Evolutionary conservation across 1,139 yeast genomes (phyloP).

Genomic region (Taphrina wiesneri): DNA sequence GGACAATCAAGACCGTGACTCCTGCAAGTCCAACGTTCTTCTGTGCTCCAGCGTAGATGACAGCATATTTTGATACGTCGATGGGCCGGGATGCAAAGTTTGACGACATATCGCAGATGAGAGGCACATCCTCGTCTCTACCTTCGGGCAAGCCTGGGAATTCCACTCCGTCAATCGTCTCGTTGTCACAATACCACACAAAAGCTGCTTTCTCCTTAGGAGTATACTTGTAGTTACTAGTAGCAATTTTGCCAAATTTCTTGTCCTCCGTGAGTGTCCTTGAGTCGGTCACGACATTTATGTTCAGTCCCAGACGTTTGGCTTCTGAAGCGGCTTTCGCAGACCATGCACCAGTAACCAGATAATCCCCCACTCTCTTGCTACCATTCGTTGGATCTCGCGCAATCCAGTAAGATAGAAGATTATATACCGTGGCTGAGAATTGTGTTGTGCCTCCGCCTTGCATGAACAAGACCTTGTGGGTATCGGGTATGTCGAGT

Average conservation of each 20-base stretch:
- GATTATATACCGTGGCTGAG: slow-evolving; percentile 79
- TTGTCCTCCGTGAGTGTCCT: slow-evolving; percentile 49
- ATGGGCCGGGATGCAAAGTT: slow-evolving; percentile 78
- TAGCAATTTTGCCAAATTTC: slow-evolving; percentile 69
- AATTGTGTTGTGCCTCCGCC: slow-evolving; percentile 98
- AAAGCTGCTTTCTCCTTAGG: slow-evolving; percentile 65
- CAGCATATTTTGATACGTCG: slow-evolving; percentile 81
- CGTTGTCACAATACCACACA: slow-evolving; percentile 90
- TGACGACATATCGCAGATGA: slow-evolving; percentile 94
- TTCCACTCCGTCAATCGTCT: slow-evolving; percentile 93
- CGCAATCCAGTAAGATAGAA: slow-evolving; percentile 71
- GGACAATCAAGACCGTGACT: slow-evolving; percentile 82
- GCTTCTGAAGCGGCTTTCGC: slow-evolving; percentile 87
- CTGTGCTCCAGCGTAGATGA: slow-evolving; percentile 85
- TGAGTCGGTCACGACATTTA: slow-evolving; percentile 68
- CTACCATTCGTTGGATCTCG: slow-evolving; percentile 53
- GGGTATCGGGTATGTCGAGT: slow-evolving; percentile 79
- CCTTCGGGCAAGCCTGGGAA: slow-evolving; percentile 60
- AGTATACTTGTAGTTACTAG: slow-evolving; percentile 47
- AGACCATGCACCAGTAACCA: slow-evolving; percentile 92
- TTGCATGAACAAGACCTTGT: slow-evolving; percentile 90
- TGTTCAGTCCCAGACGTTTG: slow-evolving; percentile 72
- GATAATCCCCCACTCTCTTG: slow-evolving; percentile 79
- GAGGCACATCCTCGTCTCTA: slow-evolving; percentile 46
- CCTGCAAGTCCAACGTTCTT: slow-evolving; percentile 97